Percentiles rank a stretch among this genome's conserved stretches.
Conservation (phyloP, 441 rosid genomes). For the Daphne laureola region DNA sequence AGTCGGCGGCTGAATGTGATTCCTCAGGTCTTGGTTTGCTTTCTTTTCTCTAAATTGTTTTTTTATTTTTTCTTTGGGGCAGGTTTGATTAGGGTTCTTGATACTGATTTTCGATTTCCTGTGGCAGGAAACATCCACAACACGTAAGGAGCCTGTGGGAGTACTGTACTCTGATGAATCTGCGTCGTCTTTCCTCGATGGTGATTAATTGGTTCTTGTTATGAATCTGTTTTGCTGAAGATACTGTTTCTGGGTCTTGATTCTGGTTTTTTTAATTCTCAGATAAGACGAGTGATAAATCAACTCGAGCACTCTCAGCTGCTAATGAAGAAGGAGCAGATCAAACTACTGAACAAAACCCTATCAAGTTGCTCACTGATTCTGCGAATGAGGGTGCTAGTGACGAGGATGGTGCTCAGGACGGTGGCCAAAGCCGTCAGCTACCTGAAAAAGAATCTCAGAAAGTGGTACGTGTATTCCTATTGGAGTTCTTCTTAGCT, state of each 20-base stretch:
- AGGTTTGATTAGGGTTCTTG: neutral
- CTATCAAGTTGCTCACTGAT: conserved; percentile 38
- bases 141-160: conserved; percentile 41
- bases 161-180: conserved; percentile 32
- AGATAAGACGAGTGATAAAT: conserved; percentile 38
- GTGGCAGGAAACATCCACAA: conserved; percentile 36
- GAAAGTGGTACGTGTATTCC: no score
- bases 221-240: neutral
- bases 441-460: no score
- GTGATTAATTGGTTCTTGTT: conserved; percentile 1
- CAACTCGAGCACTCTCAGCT: conserved; percentile 49
- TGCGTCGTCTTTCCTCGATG: conserved; percentile 6
- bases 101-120: conserved; percentile 1
- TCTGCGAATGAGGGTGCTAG: neutral
- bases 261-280: conserved; percentile 16
- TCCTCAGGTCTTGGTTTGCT: conserved; percentile 35
- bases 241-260: neutral
- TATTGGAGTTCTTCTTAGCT: no score
- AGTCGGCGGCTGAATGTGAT: conserved; percentile 38
- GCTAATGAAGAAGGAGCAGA: conserved; percentile 26
- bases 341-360: conserved; percentile 22
- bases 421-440: no score
- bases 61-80: neutral
- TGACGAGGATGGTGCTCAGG: no score
- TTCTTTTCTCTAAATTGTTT: neutral